phyloP scores from a whole-genome alignment of 148 eudicot genomes.

The Dianthus caryophyllus region DNA sequence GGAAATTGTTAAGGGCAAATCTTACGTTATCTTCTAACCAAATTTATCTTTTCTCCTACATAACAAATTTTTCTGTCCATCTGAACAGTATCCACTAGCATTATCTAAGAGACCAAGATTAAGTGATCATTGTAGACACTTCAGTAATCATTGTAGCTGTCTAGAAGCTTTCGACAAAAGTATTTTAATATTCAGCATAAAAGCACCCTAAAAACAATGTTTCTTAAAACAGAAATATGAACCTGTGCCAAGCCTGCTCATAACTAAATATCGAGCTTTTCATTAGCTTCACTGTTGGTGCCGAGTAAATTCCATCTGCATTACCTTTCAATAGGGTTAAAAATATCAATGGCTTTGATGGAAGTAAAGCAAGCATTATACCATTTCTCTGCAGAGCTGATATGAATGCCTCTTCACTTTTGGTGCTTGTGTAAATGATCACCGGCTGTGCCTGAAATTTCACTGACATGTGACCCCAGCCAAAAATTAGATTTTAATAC shows the following conservation, averaged over 20 bases:
- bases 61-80: background rate
- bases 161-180: background rate
- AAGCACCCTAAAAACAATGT: constrained; percentile 2
- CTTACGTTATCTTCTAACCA: too few species aligned
- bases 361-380: constrained; percentile 25
- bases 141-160: background rate
- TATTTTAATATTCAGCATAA: background rate
- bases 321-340: constrained; percentile 17
- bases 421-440: constrained; percentile 86
- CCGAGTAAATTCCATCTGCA: constrained; percentile 62
- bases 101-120: background rate
- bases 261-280: constrained; percentile 88
- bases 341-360: constrained; percentile 13
- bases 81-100: too few species aligned
- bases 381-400: constrained; percentile 79
- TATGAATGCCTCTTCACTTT: constrained; percentile 71
- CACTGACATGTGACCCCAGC: constrained; percentile 40
- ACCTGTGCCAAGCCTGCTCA: constrained; percentile 99
- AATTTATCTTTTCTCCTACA: background rate
- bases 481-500: constrained; percentile 2
- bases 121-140: background rate
- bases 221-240: background rate
- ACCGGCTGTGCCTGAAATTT: constrained; percentile 87
- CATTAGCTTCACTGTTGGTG: constrained; percentile 73
- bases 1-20: too few species aligned